Evolutionary conservation across 2,329 filamentous ascomycete genomes (phyloP), one percentile per base, ranked within the genome.

Genomic region (Fusarium verticillioides): DNA sequence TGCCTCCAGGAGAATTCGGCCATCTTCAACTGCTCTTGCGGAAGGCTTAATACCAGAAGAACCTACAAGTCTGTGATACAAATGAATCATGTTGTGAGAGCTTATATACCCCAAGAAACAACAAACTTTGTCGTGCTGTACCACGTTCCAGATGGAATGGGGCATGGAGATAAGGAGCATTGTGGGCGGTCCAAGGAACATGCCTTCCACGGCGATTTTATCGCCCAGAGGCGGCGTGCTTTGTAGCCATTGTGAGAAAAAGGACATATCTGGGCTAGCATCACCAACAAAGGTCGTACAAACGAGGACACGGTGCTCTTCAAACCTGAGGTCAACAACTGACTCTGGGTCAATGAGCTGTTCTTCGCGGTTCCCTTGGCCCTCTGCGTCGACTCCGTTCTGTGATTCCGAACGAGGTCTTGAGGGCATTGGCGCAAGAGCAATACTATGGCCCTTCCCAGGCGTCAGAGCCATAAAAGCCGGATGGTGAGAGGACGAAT

Each of bases 101-200:
- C 87, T 91, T 73, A 92, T 88, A 73, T 90, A 90, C 37, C 90
- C 90, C 50, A 92, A 78, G 68, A 90, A 91, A 73, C 88, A 90
- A 80, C 90, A 92, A 28, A 91, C 89, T 76, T 91, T 91, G 72
- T 92, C 89, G 68, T 90, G 88, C 80, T 91, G 88, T 12, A 92
- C 88, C 28, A 91, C 85, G 72, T 87, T 89, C 89, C 89, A 92
- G 19, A 92, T 85, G 9, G 86, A 85, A 64, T 88, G 85, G 8
- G 90, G 89, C 88, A 92, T 92, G 8, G 90, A 92, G 60, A 92
- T 89, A 36, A 92, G 82, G 13, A 92, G 81, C 83, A 92, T 91
- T 0, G 90, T 92, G 2, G 90, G 90, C 1, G 90, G 90, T 0
- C 90, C 90, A 23, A 92, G 82, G 70, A 92, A 92, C 88, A 92